Base-by-base conservation (phyloP, 2,329 filamentous ascomycete genomes). In the Exophiala mesophila region DNA sequence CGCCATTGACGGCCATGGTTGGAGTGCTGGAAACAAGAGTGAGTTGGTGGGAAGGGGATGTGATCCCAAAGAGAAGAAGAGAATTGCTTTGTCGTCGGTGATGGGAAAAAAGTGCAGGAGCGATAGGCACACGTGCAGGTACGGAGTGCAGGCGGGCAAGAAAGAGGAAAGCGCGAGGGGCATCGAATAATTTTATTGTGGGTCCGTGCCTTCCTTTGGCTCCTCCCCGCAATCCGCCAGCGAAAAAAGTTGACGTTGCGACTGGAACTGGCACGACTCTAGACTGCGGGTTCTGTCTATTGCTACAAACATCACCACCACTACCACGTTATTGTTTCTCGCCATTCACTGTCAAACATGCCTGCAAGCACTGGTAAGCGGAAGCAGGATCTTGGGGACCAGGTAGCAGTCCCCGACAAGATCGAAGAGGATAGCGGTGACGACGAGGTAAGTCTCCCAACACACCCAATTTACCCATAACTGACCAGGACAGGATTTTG, bases 401-500 rank as follows among this genome's bases (percentile, higher is more conserved):
- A 41, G 18, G 29, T 51, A 19, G 34, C 45, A 32, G 38, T 41
- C 8, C 38, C 43, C 5, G 44, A 46, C 20, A 34, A 36, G 17
- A 49, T 37, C 24, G 37, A 34, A 23, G 43, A 49, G 23, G 48
- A 50, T 21, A 54, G 55, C 44, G 56, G 59, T 24, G 58, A 66
- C 29, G 67, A 69, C 50, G 65, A 67, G 47, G 65, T 66, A 43
- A 47, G 57, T 39, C 29, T 13, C 7, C 16, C 16, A 39, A 30
- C 15, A 31, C 29, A 37, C 29, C 20, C 24, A n/a, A n/a, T n/a
- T n/a, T n/a, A n/a, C n/a, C 21, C 21, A 41, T 36, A 28, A 28
- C 19, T 21, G 36, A 28, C 18, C 33, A 17, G 17, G 10, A 15
- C 44, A 94, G 86, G 87, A 95, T 59, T 84, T 88, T 59, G 85